Percentiles rank a stretch among this genome's conserved stretches.
Conservation (phyloP, 2,329 filamentous ascomycete species). For the Aspergillus pseudonomiae region DNA sequence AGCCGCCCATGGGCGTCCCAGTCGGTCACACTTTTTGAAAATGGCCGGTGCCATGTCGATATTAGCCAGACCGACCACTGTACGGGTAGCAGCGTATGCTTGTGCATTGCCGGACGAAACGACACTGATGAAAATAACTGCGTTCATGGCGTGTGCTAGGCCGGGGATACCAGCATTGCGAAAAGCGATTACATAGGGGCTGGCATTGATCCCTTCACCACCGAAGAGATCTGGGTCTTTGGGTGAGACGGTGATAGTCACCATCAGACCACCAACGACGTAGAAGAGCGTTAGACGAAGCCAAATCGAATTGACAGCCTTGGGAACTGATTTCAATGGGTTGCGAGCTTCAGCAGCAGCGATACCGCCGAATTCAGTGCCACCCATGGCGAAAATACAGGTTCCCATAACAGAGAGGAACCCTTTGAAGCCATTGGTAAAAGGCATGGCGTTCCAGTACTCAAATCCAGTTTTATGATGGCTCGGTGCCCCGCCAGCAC, state of each 20-base stretch:
- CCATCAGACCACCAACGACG: conserved; percentile 49
- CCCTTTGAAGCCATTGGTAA: conserved; percentile 57
- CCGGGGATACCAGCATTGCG: conserved; percentile 62
- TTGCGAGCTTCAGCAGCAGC: conserved; percentile 62
- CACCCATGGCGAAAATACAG: conserved; percentile 64
- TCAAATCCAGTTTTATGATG: conserved; percentile 7
- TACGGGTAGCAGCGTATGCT: conserved; percentile 61
- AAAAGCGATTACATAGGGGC: conserved; percentile 69
- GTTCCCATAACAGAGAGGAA: conserved; percentile 67
- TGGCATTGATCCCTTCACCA: conserved; percentile 49
- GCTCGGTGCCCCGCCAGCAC: not conserved
- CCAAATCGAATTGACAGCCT: conserved; percentile 54
- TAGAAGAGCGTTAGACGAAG: conserved; percentile 57
- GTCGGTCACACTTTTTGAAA: conserved; percentile 50
- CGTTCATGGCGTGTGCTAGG: conserved; percentile 69
- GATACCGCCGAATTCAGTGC: conserved; percentile 64
- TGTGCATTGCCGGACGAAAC: conserved; percentile 62
- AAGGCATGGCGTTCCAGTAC: conserved; percentile 51
- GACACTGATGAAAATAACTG: conserved; percentile 65
- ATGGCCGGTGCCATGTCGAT: conserved; percentile 49
- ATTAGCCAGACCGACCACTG: conserved; percentile 57
- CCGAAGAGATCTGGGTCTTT: conserved; percentile 45
- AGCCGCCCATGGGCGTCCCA: conserved; percentile 48
- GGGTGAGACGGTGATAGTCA: conserved; percentile 50
- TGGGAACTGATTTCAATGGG: conserved; percentile 53